Conservation (phyloP, 768 basidiomycete species). For the Boletus rubroflammeus region DNA sequence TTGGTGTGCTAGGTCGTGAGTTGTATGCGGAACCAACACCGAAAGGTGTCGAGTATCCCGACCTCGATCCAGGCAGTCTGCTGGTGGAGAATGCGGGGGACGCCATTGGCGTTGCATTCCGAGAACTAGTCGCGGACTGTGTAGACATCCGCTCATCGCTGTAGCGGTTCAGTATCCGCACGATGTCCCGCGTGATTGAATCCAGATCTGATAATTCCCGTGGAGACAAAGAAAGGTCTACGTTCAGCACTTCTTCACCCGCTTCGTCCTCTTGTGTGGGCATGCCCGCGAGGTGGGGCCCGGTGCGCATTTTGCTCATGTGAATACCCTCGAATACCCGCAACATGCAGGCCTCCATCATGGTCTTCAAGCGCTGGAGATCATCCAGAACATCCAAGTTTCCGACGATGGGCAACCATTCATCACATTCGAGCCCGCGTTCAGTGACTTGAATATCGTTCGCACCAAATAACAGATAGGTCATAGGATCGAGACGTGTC, state of each 20-base stretch:
- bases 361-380: conserved; percentile 71
- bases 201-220: conserved; percentile 77
- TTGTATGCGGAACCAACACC: conserved; percentile 40
- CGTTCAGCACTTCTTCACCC: conserved; percentile 45
- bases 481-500: conserved; percentile 82
- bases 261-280: conserved; percentile 49
- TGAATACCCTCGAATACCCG: conserved; percentile 86
- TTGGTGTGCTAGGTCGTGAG: conserved; percentile 66
- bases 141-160: conserved; percentile 57
- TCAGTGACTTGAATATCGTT: conserved; percentile 67
- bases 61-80: conserved; percentile 43
- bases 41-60: conserved; percentile 59
- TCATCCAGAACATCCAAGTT: conserved; percentile 74
- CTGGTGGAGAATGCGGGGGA: conserved; percentile 43
- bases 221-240: conserved; percentile 53
- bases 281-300: conserved; percentile 32
- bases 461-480: conserved; percentile 89
- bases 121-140: conserved; percentile 59
- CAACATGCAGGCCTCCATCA: conserved; percentile 81
- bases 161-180: conserved; percentile 67
- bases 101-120: conserved; percentile 61
- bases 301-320: conserved; percentile 34
- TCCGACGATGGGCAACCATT: conserved; percentile 84
- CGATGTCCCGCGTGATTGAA: conserved; percentile 67
- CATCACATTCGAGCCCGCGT: conserved; percentile 80